Evolutionary conservation across 2,329 filamentous ascomycete genomes (phyloP), one percentile per base, ranked within the genome.

Genomic region (Botrytis squamosa): DNA sequence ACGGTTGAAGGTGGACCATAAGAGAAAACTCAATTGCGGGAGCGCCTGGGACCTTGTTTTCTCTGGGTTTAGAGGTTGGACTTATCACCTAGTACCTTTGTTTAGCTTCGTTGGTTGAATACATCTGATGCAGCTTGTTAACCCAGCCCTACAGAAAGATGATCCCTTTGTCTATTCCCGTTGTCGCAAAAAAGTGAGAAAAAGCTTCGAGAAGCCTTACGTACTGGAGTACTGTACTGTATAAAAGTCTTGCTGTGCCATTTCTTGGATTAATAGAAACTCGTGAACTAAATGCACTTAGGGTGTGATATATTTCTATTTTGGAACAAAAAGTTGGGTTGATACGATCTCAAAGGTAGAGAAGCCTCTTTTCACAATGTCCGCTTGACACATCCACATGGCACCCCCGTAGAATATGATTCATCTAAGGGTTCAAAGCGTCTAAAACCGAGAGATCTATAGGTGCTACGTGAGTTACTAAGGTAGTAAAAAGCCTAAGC

Each of bases 321-420:
- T 40, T 69, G 49, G 49, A 42, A 33, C 42, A 52, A 29, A 68
- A 57, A 29, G 18, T 59, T 71, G 55, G 40, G 36, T 55, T 33
- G 33, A 33, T 57, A 33, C 60, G 14, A 67, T 49, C 44, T 73
- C 52, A 60, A 46, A 60, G 59, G 59, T 20, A 67, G 60, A 62
- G 57, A 71, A 44, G 36, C 49, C 49, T 69, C 49, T 69, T 42
- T 42, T 57, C 29, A 33, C 36, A 40, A 52, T 42, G 66, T 69
- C 38, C 66, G 66, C 38, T 68, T 57, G 52, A 69, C n/a, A 69
- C 8, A 22, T 68, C 59, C 76, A 77, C 76, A 79, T 79, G 77
- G 78, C 75, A 77, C 68, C 75, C 76, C 67, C 49, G 75, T 74
- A 42, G 62, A 44, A 33, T 33, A 38, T 40, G 57, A 69, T 42